Evolutionary conservation across 805 yeast genomes (phyloP).

Genomic region (Vanderwaltozyma polyspora): DNA sequence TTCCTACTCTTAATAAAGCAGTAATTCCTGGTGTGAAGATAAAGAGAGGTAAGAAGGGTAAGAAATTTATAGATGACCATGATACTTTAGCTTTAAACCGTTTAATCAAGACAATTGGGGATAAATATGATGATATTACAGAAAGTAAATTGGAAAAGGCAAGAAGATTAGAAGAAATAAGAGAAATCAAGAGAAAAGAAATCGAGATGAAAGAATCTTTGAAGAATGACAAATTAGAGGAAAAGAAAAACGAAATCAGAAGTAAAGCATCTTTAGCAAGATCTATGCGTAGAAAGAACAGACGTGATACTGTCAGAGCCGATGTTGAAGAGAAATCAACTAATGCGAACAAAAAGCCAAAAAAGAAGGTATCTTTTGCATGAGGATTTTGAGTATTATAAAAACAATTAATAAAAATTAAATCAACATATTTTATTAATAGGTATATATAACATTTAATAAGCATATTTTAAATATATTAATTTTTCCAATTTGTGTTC

Average conservation of each 20-base stretch:
- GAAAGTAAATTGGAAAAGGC: slow-evolving; percentile 89
- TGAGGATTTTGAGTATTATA: too few relatives aligned
- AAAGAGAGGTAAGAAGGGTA: slow-evolving; percentile 76
- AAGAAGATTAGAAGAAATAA: slow-evolving; percentile 75
- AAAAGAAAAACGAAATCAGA: slow-evolving; percentile 66
- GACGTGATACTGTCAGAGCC: slow-evolving; percentile 13
- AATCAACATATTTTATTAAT: too few relatives aligned
- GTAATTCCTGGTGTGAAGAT: slow-evolving; percentile 75
- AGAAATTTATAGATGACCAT: slow-evolving; percentile 62
- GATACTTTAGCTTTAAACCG: slow-evolving; percentile 53
- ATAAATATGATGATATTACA: slow-evolving; percentile 61
- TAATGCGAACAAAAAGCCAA: slow-evolving; percentile 24
- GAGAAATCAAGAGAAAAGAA: slow-evolving; percentile 79
- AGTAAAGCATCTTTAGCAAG: slow-evolving; percentile 64
- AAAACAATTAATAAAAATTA: too few relatives aligned
- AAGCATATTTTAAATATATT: too few relatives aligned
- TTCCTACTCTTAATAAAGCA: slow-evolving; percentile 75
- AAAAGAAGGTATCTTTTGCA: slow-evolving; percentile 41
- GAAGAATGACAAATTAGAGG: slow-evolving; percentile 58
- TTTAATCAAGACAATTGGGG: slow-evolving; percentile 71
- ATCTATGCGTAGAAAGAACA: slow-evolving; percentile 50
- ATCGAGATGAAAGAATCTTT: slow-evolving; percentile 72
- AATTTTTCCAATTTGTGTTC: too few relatives aligned
- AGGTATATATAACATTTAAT: too few relatives aligned
- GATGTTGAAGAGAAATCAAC: slow-evolving; percentile 4